Base-by-base conservation (phyloP, 108 stramenopile genomes). In the Skeletonema tropicum region DNA sequence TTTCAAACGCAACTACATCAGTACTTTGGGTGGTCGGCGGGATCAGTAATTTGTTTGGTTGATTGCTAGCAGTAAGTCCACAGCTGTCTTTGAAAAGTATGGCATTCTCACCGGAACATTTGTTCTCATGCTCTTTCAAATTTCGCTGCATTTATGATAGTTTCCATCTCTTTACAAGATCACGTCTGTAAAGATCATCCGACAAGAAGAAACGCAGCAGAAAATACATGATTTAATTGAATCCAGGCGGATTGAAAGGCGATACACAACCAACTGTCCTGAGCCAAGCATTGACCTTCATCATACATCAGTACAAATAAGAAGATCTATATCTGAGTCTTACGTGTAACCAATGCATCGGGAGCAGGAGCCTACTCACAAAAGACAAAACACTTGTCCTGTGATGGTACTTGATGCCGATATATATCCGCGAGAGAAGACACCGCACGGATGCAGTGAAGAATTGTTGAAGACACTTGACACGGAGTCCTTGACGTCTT, bases 11-110 rank as follows among this genome's bases (percentile, higher is more conserved):
- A 2, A 7, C 52, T 25, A 55, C 52, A 26, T 17, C 36, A 6
- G 64, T 29, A 29, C 25, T 45, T 3, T 64, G 57, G 49, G 21
- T 73, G n/a, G 21, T 35, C 0, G 72, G 72, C 57, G 72, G 72
- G 25, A 1, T 73, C 14, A 57, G 7, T 57, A 65, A 73, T 65
- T 64, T 65, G 29, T 7, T 64, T 30, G 72, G 72, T 39, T 52
- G 63, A 38, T 45, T 73, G 6, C 72, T 73, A 15, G 35, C 63
- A 8, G 72, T 73, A 32, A 73, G 72, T 73, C 19, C 29, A 12
- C 14, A 12, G 25, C 10, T 15, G 17, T 0, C 29, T 23, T 57
- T 32, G 41, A 17, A 33, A 42, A 35, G 10, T 39, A 39, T 11
- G 11, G 1, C 38, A 6, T 12, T 38, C 0, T 35, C 38, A 12